Evolutionary conservation across 1,139 yeast species (phyloP).

Genomic region (Tardiomyces digboiensis): DNA sequence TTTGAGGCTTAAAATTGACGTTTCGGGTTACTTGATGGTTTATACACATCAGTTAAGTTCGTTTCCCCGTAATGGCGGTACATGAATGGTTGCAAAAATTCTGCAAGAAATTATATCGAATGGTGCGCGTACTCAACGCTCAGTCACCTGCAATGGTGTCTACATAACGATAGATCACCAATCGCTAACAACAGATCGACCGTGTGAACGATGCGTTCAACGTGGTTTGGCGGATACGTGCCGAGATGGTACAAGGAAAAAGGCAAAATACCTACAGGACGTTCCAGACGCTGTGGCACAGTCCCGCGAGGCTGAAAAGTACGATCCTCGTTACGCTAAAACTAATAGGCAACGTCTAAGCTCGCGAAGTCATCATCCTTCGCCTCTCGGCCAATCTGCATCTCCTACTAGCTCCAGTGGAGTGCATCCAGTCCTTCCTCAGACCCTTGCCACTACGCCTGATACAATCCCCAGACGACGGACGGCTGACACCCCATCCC

Average conservation of each 20-base stretch:
- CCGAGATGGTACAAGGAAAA: slow-evolving; percentile 83
- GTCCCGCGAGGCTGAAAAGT: not conserved
- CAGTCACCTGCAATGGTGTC: too few relatives aligned
- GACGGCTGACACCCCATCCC: too few relatives aligned
- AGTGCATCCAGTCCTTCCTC: not conserved
- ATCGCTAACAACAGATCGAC: slow-evolving; percentile 36
- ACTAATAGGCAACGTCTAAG: not conserved
- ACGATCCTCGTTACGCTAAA: not conserved
- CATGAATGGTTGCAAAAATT: too few relatives aligned
- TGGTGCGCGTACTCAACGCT: too few relatives aligned
- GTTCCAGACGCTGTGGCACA: slow-evolving; percentile 4
- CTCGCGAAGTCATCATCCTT: not conserved
- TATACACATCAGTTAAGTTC: too few relatives aligned
- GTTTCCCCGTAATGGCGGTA: too few relatives aligned
- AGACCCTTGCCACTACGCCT: not conserved
- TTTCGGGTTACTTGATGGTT: too few relatives aligned
- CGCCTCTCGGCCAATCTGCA: not conserved
- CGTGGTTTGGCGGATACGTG: slow-evolving; percentile 67
- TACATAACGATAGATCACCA: too few relatives aligned
- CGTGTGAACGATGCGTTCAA: slow-evolving; percentile 70
- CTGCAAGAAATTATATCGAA: too few relatives aligned
- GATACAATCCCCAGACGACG: not conserved
- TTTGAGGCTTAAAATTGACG: too few relatives aligned
- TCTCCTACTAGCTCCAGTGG: not conserved
- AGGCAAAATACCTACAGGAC: slow-evolving; percentile 60